Percentiles rank a stretch among this genome's conserved stretches.
Evolutionary conservation across 805 yeast genomes (phyloP).

Genomic region (Starmera dryadoides): DNA sequence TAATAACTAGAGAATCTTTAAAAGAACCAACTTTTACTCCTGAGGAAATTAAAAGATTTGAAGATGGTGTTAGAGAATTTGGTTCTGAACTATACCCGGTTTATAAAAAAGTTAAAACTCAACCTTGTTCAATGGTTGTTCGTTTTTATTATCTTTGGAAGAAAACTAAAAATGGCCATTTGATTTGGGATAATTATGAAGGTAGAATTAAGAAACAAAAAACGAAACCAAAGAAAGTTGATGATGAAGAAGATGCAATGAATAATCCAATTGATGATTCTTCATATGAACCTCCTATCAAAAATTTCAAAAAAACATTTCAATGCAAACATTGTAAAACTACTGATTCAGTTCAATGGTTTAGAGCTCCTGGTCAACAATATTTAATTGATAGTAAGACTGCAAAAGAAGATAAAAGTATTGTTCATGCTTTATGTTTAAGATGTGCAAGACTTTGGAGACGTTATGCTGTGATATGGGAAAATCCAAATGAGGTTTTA

Average conservation of each 20-base stretch:
- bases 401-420: constrained; percentile 7
- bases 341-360: constrained; percentile 53
- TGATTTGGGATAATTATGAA: constrained; percentile 75
- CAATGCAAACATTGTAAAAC: constrained; percentile 71
- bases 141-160: constrained; percentile 90
- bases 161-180: constrained; percentile 67
- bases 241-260: constrained; percentile 14
- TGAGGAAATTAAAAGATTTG: constrained; percentile 63
- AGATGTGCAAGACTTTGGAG: constrained; percentile 92
- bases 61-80: constrained; percentile 59
- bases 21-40: constrained; percentile 70
- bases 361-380: constrained; percentile 57
- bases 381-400: constrained; percentile 25
- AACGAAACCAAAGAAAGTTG: constrained; percentile 13
- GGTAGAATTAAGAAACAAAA: constrained; percentile 62
- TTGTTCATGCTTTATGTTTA: constrained; percentile 60
- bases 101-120: constrained; percentile 62
- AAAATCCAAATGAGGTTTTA: constrained; percentile 61
- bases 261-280: constrained; percentile 56
- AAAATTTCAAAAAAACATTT: constrained; percentile 36
- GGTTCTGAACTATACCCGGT: constrained; percentile 82
- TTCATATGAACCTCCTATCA: constrained; percentile 52
- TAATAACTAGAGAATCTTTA: constrained; percentile 48
- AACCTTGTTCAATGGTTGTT: constrained; percentile 71
- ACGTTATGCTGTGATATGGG: constrained; percentile 84